phyloP scores from a whole-genome alignment of 2,329 filamentous ascomycete species.

The Claviceps citrina region DNA sequence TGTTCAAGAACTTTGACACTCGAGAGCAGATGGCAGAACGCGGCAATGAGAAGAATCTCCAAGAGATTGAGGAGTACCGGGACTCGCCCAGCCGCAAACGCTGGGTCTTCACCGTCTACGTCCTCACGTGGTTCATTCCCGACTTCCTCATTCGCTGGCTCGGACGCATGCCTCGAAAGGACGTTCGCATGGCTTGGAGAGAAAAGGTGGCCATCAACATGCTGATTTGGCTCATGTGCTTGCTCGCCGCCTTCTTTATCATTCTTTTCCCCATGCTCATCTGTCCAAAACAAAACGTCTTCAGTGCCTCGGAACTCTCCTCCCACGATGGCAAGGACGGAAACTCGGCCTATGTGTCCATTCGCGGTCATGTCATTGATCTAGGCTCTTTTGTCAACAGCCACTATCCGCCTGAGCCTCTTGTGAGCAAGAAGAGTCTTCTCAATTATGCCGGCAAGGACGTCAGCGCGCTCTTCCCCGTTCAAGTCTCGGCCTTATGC shows the following conservation, averaged over 20 bases:
- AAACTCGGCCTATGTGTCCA: conserved; percentile 52
- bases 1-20: conserved; percentile 96
- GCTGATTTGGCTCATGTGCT: conserved; percentile 82
- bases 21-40: conserved; percentile 90
- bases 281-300: conserved; percentile 84
- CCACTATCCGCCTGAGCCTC: conserved; percentile 49
- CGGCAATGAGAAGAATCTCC: conserved; percentile 75
- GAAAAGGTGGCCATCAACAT: conserved; percentile 98
- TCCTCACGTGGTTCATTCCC: conserved; percentile 75
- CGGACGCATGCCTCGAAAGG: conserved; percentile 79
- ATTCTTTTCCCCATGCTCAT: conserved; percentile 74
- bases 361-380: conserved; percentile 83
- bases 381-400: conserved; percentile 54
- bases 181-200: conserved; percentile 84
- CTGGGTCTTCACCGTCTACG: conserved; percentile 73
- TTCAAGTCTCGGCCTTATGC: conserved; percentile 88
- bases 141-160: conserved; percentile 64
- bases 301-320: conserved; percentile 60
- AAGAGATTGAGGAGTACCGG: conserved; percentile 74
- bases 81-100: conserved; percentile 70
- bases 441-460: conserved; percentile 76
- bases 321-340: conserved; percentile 57
- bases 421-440: conserved; percentile 43
- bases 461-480: conserved; percentile 75
- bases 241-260: conserved; percentile 71